Evolutionary conservation across 805 yeast genomes (phyloP).

Genomic region (Wickerhamiella sergipiensis): DNA sequence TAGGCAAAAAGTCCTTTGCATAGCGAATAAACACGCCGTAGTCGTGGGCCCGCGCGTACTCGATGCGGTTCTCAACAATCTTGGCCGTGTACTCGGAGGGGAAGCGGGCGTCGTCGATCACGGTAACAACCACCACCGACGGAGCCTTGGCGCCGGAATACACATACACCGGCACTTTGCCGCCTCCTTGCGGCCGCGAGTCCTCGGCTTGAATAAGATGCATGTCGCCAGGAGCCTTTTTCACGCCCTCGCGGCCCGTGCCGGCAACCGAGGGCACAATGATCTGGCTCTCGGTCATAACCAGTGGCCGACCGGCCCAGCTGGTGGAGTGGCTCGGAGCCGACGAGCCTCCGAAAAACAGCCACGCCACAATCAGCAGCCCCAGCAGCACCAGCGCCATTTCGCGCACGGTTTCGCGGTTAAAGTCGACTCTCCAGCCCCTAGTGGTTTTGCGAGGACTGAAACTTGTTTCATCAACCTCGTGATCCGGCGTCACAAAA

Average conservation of each 20-base stretch:
- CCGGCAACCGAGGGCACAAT: slow-evolving; percentile 19
- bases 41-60: slow-evolving; percentile 68
- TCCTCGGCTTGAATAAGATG: slow-evolving; percentile 8
- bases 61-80: slow-evolving; percentile 75
- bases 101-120: slow-evolving; percentile 62
- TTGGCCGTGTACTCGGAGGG: slow-evolving; percentile 47
- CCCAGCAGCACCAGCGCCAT: slow-evolving; percentile 16
- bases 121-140: slow-evolving; percentile 57
- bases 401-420: slow-evolving; percentile 16
- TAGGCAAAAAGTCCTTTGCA: slow-evolving; percentile 54
- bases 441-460: not conserved
- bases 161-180: slow-evolving; percentile 9
- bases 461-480: slow-evolving; percentile 2
- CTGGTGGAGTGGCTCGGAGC: not conserved
- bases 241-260: slow-evolving; percentile 15
- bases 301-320: slow-evolving; percentile 7
- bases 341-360: slow-evolving; percentile 15
- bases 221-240: slow-evolving; percentile 24
- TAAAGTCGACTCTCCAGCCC: slow-evolving; percentile 8
- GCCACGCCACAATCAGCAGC: slow-evolving; percentile 17
- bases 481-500: slow-evolving; percentile 14
- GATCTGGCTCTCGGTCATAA: slow-evolving; percentile 9
- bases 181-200: slow-evolving; percentile 3
- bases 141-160: slow-evolving; percentile 18
- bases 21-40: slow-evolving; percentile 80